A percentile compares a stretch with the other conserved stretches of the same genome.
Evolutionary conservation across 106 monocot species (phyloP).

Genomic region (Allium cepa): DNA sequence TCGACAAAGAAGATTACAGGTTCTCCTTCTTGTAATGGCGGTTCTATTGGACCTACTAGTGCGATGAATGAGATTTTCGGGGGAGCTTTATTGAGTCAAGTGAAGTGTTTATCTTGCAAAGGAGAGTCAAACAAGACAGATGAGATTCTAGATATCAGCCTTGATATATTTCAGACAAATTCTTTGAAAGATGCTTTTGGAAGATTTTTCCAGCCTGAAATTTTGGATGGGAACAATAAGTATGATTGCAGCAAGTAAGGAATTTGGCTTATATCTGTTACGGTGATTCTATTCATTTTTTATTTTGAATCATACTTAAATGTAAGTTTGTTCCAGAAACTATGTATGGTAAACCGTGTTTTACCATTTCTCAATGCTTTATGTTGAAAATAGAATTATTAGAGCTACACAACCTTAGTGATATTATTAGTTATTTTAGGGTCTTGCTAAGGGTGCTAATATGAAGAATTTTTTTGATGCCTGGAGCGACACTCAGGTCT

Average conservation of each 20-base stretch:
- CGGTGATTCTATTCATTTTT: no score
- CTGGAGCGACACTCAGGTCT: no score
- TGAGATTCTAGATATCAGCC: conserved; percentile 96
- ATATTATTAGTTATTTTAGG: no score
- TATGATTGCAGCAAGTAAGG: conserved; percentile 77
- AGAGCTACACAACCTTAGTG: no score
- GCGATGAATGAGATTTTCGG: conserved; percentile 92
- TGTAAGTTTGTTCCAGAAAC: no score
- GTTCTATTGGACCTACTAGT: conserved; percentile 16
- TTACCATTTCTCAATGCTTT: not conserved
- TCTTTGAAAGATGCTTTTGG: conserved; percentile 70
- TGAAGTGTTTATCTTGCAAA: conserved; percentile 81
- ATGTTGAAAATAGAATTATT: no score
- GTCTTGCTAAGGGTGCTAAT: no score
- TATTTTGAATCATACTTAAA: no score
- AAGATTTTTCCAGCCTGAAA: conserved; percentile 74
- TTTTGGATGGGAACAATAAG: conserved; percentile 81
- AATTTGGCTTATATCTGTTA: no score
- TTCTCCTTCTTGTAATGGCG: conserved; percentile 3
- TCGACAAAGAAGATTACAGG: conserved; percentile 25
- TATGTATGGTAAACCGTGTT: no score
- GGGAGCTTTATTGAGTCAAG: conserved; percentile 79
- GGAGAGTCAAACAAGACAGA: conserved; percentile 83
- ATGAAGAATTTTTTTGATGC: no score
- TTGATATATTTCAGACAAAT: conserved; percentile 64